Evolutionary conservation across 768 basidiomycete species (phyloP).

Genomic region (Sarcomyxa edulis): DNA sequence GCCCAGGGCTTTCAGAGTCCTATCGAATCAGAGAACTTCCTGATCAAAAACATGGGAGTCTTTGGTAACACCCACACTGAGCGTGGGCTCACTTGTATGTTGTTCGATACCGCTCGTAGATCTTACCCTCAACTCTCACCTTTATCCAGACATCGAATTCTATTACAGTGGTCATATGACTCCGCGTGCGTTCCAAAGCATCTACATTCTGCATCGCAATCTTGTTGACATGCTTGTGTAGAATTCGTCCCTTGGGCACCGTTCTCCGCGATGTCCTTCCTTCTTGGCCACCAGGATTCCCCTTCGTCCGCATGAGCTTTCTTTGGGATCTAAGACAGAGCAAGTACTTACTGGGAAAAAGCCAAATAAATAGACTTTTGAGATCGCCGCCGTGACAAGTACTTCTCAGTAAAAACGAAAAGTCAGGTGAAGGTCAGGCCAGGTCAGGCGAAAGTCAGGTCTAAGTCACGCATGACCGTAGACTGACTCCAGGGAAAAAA

Average conservation of each 20-base stretch:
- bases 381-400: no score
- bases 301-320: no score
- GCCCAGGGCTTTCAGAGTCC: constrained; percentile 65
- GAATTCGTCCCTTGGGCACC: constrained; percentile 49
- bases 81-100: constrained; percentile 58
- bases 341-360: no score
- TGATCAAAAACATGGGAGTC: constrained; percentile 58
- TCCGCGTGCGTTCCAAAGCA: constrained; percentile 32
- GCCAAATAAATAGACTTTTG: no score
- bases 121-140: no score
- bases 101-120: background rate
- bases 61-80: constrained; percentile 58
- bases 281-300: constrained; percentile 41
- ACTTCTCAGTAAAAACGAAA: no score
- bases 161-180: constrained; percentile 57
- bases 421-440: no score
- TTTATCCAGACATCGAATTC: constrained; percentile 45
- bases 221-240: constrained; percentile 11
- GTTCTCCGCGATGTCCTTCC: constrained; percentile 33
- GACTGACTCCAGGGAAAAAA: no score
- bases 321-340: no score
- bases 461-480: no score
- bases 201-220: constrained; percentile 4
- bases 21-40: constrained; percentile 53
- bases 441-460: no score